Percentiles rank a stretch among this genome's conserved stretches.
phyloP scores from a whole-genome alignment of 495 filamentous ascomycete genomes.

The Podospora sp. region DNA sequence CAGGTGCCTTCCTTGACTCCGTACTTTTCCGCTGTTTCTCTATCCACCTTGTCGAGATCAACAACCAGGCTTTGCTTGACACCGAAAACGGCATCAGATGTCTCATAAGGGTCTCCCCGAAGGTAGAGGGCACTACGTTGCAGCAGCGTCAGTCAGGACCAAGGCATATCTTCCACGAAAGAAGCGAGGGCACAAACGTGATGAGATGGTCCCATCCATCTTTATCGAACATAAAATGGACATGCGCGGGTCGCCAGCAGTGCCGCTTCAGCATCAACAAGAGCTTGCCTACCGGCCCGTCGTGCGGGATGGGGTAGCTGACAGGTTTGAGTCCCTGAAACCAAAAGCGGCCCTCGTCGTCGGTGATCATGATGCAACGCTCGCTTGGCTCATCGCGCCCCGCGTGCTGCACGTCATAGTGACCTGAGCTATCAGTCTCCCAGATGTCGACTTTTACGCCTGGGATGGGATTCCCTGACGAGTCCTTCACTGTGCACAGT shows the following conservation, averaged over 20 bases:
- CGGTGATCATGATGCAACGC: conserved; percentile 73
- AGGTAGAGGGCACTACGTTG: conserved; percentile 71
- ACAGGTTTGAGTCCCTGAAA: conserved; percentile 88
- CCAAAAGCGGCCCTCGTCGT: conserved; percentile 76
- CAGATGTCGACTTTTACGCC: conserved; percentile 86
- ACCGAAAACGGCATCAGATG: conserved; percentile 89
- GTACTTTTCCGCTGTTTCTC: conserved; percentile 60
- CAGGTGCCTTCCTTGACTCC: conserved; percentile 69
- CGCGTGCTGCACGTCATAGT: conserved; percentile 87
- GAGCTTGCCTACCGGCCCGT: conserved; percentile 85
- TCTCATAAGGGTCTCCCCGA: conserved; percentile 84
- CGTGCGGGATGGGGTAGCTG: conserved; percentile 85
- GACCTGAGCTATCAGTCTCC: conserved; percentile 86
- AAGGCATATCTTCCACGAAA: neutral
- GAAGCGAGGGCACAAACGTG: conserved; percentile 61
- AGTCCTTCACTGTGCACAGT: conserved; percentile 74
- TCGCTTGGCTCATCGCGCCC: conserved; percentile 74
- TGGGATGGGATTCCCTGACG: conserved; percentile 63
- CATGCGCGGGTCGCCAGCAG: conserved; percentile 80
- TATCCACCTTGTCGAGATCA: conserved; percentile 66
- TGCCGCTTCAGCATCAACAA: conserved; percentile 72
- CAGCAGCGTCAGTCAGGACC: conserved; percentile 4
- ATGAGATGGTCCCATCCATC: conserved; percentile 78
- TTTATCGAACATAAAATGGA: conserved; percentile 96
- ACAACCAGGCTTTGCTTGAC: conserved; percentile 84